phyloP scores from a whole-genome alignment of 176 grass and related monocot genomes.

The Elymus sibiricus region DNA sequence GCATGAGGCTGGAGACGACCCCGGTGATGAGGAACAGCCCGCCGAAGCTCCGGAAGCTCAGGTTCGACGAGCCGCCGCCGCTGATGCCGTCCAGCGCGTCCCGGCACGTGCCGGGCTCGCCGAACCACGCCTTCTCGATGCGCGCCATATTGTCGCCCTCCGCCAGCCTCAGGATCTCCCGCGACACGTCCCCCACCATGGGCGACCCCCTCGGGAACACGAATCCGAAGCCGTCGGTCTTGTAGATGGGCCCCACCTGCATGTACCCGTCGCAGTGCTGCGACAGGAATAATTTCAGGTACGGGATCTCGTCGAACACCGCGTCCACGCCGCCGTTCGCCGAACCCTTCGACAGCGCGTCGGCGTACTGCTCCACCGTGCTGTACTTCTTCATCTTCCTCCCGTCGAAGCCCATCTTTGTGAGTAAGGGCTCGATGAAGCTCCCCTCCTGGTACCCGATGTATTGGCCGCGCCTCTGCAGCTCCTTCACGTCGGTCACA shows the following conservation, averaged over 20 bases:
- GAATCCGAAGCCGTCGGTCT: background rate
- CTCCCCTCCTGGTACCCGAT: slow-evolving; percentile 62
- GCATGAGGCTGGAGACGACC: slow-evolving; percentile 30
- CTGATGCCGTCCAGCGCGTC: background rate
- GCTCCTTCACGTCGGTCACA: slow-evolving; percentile 50
- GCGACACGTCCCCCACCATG: slow-evolving; percentile 42
- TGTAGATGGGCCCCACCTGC: background rate
- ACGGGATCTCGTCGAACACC: background rate
- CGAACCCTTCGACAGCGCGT: background rate
- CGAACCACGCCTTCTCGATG: slow-evolving; percentile 56
- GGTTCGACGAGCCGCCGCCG: background rate
- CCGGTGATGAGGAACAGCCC: slow-evolving; percentile 70
- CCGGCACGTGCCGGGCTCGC: background rate
- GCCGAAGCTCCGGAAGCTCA: slow-evolving; percentile 45
- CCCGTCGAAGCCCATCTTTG: background rate
- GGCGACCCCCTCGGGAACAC: slow-evolving; percentile 43
- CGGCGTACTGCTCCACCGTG: background rate
- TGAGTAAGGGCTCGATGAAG: slow-evolving; percentile 22
- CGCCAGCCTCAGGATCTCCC: slow-evolving; percentile 48
- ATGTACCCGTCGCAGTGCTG: background rate
- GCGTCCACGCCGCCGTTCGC: background rate
- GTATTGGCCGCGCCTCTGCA: slow-evolving; percentile 26
- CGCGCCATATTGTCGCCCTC: slow-evolving; percentile 40
- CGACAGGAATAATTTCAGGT: background rate
- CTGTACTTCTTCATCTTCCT: background rate